Base-by-base conservation (phyloP, 305 asterid genomes). In the Solanum chacoense region DNA sequence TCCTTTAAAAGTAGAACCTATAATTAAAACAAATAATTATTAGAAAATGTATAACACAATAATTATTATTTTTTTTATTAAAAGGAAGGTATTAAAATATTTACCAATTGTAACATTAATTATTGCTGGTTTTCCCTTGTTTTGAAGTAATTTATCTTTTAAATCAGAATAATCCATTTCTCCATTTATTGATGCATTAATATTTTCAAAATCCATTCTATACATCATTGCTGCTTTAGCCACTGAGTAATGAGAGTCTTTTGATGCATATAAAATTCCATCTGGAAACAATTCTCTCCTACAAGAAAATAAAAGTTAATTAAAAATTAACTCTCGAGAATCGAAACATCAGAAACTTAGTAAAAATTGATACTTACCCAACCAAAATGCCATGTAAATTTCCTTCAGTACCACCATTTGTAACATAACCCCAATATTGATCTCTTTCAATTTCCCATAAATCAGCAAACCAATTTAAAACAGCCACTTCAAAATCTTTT, bases 91-190 rank as follows among this genome's bases (percentile, higher is more conserved):
- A 34, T 11, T 18, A 31, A 32, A 31, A 8, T 74, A 59, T 59
- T 50, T 59, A 59, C 71, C 71, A 59, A 59, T 59, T 59, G 71
- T 59, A 59, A 22, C 71, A 59, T 59, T 59, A 59, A 87, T 86
- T 73, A 89, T 89, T 6, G 90, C 90, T 55, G 91, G 89, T 67
- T 89, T 89, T 29, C 69, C 91, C 40, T 86, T 89, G 75, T 89
- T 72, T 16, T 31, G 59, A 26, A 78, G 84, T 55, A 89, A 67
- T 31, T 89, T 89, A 3, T 11, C 71, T 37, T 80, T 89, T 4
- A 89, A 89, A 69, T 89, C 91, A 20, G 32, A 69, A 80, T 74
- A 89, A 35, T 89, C 89, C 12, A 89, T 89, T 28, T 89, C 91
- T 11, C 91, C 91, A 78, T 87, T 76, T 42, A 86, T 11, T 34